Evolutionary conservation across 2,329 filamentous ascomycete genomes (phyloP).

Genomic region (Xenoacremonium recifei): DNA sequence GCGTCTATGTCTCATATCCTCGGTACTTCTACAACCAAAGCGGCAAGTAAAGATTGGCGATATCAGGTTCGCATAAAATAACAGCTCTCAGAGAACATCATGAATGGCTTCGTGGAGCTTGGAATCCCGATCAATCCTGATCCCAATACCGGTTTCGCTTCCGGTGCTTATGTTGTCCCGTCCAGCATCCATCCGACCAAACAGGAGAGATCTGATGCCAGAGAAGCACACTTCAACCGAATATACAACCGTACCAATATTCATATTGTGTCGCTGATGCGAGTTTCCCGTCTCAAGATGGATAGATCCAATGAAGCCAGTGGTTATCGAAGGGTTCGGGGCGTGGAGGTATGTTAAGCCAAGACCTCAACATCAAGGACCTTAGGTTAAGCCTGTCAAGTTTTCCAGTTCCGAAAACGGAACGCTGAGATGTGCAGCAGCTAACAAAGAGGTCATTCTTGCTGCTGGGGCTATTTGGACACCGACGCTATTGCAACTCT

Average conservation of each 20-base stretch:
- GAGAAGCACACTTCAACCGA: constrained; percentile 10
- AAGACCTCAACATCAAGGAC: neutral
- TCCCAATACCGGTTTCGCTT: constrained; percentile 9
- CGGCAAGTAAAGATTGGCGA: neutral
- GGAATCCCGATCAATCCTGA: constrained; percentile 11
- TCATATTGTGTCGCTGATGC: constrained; percentile 8
- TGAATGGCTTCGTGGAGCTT: constrained; percentile 8
- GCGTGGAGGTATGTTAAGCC: constrained; percentile 12
- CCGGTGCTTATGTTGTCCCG: constrained; percentile 10
- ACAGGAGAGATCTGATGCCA: constrained; percentile 10
- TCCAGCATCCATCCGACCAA: constrained; percentile 12
- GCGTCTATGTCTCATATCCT: constrained; percentile 12
- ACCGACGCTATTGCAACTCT: constrained; percentile 12
- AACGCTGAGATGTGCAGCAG: neutral
- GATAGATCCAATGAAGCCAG: neutral
- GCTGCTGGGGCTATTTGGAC: constrained; percentile 11
- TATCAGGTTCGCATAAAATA: neutral
- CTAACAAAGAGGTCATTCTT: constrained; percentile 10
- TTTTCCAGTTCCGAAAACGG: constrained; percentile 1
- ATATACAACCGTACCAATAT: constrained; percentile 2
- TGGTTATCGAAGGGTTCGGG: constrained; percentile 5
- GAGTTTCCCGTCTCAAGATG: constrained; percentile 7
- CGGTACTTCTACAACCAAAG: constrained; percentile 10
- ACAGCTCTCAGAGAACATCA: constrained; percentile 2
- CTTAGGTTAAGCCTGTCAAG: neutral